Percentiles rank a stretch among this genome's conserved stretches.
phyloP scores from a whole-genome alignment of 1,284 basidiomycete species.

The Tilletia caries region DNA sequence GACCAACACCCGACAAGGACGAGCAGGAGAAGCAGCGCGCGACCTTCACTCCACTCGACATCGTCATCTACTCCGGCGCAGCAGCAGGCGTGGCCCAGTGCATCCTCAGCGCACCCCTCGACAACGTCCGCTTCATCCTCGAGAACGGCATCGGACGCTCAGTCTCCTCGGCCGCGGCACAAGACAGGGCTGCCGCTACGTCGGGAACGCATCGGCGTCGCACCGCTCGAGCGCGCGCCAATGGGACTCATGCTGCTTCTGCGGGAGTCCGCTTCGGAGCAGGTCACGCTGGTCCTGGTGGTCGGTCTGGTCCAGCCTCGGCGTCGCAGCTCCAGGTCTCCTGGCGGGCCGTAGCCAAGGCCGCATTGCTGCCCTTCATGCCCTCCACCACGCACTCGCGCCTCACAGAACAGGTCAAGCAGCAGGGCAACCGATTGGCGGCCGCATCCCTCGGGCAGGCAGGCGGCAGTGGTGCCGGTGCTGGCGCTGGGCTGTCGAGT shows the following conservation, averaged over 20 bases:
- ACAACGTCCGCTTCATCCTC: constrained; percentile 55
- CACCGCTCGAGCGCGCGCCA: background rate
- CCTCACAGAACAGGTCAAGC: constrained; percentile 33
- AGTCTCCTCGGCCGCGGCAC: background rate
- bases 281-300: too few species aligned
- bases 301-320: too few species aligned
- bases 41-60: constrained; percentile 39
- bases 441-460: background rate
- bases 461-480: too few species aligned
- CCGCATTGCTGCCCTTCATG: constrained; percentile 49
- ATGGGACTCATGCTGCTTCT: background rate
- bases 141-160: constrained; percentile 29
- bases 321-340: constrained; percentile 25
- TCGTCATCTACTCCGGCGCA: constrained; percentile 48
- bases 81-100: constrained; percentile 55
- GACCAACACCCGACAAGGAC: too few species aligned
- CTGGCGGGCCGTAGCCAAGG: constrained; percentile 46
- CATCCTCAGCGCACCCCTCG: constrained; percentile 55
- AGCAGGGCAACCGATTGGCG: constrained; percentile 18
- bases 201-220: background rate
- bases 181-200: background rate
- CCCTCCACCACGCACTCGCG: constrained; percentile 28
- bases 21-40: constrained; percentile 2
- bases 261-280: background rate
- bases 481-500: too few species aligned